Evolutionary conservation across 176 grass and related monocot species (phyloP), one percentile per base, ranked within the genome.

Genomic region (Stipa capillata): DNA sequence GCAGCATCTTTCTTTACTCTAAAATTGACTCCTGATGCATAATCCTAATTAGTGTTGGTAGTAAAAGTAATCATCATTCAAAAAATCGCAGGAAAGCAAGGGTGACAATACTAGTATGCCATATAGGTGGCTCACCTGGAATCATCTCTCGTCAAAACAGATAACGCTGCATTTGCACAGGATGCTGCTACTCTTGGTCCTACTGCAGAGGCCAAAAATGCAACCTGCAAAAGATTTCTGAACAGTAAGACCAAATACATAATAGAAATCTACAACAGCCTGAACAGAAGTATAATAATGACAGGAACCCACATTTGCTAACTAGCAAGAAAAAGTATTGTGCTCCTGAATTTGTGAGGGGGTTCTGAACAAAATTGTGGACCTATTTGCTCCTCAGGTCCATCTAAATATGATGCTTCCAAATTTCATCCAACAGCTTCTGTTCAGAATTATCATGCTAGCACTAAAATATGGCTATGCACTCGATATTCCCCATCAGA

Each of bases 161-260:
- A 89, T 50, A 99, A 55, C 5, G 88, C 90, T 54, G 88, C 90
- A 91, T 82, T 95, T 87, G 96, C 92, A 91, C 92, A 95, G 40
- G 96, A 87, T 87, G 96, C 96, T 69, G 96, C 96, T 76, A 99
- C 79, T 86, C 96, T 94, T 75, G 96, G 96, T 83, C 96, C 96
- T 87, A 95, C 84, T 81, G 88, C 69, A 61, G 88, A 89, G 47
- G 96, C 73, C 78, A 99, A 85, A 87, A 99, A 99, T 63, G 96
- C 90, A 87, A 99, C 90, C 96, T 95, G 77, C 32, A 37, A 85
- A 86, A 69, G 27, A 57, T 72, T 47, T 72, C 39, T 73, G 65
- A 87, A 68, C 36, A 72, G 34, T 82, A 72, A 85, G 44, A 63
- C 40, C 29, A 79, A 31, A 57, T 33, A 88, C 73, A 83, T 42